These are phyloP conservation scores for Penicillium pulvis DNA, from an alignment of 495 filamentous ascomycete species.

Conservation along the genomic window DNA sequence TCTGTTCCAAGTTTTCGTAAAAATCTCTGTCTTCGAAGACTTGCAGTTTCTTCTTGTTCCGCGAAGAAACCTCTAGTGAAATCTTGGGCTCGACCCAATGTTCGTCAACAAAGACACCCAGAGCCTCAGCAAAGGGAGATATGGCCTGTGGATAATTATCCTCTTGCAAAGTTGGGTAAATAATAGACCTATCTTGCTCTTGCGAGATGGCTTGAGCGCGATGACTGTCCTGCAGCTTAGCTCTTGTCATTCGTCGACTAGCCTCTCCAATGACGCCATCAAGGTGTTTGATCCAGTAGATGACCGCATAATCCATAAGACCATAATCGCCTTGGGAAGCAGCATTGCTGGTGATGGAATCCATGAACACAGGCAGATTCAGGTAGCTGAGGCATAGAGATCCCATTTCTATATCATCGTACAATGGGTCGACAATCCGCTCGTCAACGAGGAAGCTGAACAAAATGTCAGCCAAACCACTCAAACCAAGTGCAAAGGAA, in stretches of 20 bases:
- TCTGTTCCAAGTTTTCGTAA: conserved; percentile 3
- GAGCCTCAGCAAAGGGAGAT: background rate
- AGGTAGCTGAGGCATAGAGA: conserved; percentile 8
- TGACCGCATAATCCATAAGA: conserved; percentile 6
- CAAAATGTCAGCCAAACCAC: background rate
- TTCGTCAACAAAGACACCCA: conserved; percentile 4
- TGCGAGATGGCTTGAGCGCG: conserved; percentile 1
- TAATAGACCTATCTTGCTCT: background rate
- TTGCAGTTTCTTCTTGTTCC: conserved; percentile 2
- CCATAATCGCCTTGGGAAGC: conserved; percentile 4
- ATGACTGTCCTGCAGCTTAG: background rate
- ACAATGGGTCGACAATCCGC: conserved; percentile 1
- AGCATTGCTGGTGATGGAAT: background rate
- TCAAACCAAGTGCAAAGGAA: background rate
- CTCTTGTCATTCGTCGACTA: background rate
- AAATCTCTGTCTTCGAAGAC: background rate
- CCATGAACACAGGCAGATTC: conserved; percentile 6
- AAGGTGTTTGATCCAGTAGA: conserved; percentile 7
- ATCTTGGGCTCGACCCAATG: conserved; percentile 3
- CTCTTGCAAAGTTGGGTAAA: conserved; percentile 3
- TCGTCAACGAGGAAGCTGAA: conserved; percentile 8
- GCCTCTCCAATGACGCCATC: conserved; percentile 3
- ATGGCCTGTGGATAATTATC: background rate
- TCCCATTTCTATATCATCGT: conserved; percentile 2
- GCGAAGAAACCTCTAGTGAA: conserved; percentile 1